Evolutionary conservation across 106 monocot genomes (phyloP), one percentile per base, ranked within the genome.

Genomic region (Acorus calamus): DNA sequence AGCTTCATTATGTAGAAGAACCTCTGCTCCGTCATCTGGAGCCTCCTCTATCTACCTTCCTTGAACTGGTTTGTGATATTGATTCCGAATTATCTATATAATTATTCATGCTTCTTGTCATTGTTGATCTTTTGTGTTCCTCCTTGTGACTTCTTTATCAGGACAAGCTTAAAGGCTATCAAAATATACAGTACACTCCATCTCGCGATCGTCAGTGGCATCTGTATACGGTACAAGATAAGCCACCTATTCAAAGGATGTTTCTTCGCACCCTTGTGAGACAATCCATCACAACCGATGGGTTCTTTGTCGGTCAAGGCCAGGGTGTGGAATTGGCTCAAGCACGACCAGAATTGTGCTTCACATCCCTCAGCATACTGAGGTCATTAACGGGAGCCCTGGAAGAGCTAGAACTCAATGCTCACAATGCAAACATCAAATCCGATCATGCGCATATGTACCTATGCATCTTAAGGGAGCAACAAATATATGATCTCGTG

Each of bases 181-280:
- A 67, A 50, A 92, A 79, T 56, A 74, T 98, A 54, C 78, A 88
- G 59, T 92, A 98, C 69, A 98, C 88, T 28, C 88, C 98, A 56
- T 98, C 98, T 57, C 74, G 98, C 4, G 98, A 98, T 70, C 80
- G 98, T 4, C 98, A 98, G 66, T 98, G 98, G 98, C 98, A 92
- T 71, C 66, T 92, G 46, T 98, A 92, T 73, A 88, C 83, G 12
- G 83, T 92, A 54, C 52, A 62, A 13, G 98, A 98, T 51, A 91
- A 80, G 47, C 57, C 71, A 11, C 78, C 51, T 50, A 69, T 83
- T 52, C 92, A 81, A 61, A 87, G 98, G 67, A 92, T 98, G 98
- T 98, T 98, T 71, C 81, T 98, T 9, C 67, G 98, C 8, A 92
- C 92, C 4, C 85, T 98, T 60, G 88, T 98, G 8, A 80, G 92